phyloP scores from a whole-genome alignment of 75 land plant species.

The Cunninghamia lanceolata region DNA sequence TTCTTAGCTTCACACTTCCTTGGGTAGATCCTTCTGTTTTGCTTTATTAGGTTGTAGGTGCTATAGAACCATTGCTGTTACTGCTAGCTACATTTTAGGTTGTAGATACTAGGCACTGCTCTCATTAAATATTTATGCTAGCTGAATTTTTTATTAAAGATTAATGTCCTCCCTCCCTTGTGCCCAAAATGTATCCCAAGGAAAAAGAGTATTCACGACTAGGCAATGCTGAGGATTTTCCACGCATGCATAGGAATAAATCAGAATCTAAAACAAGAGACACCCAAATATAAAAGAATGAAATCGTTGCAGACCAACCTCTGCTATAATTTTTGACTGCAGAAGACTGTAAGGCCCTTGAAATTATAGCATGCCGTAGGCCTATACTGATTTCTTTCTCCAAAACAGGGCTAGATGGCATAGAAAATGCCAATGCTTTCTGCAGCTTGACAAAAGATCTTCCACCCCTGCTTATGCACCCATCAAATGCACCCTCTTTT shows the following conservation, averaged over 20 bases:
- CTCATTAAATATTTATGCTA: background rate
- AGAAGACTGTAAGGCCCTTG: slow-evolving; percentile 3
- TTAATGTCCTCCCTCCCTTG: background rate
- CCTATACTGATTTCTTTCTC: background rate
- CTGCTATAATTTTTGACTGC: background rate
- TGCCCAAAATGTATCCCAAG: background rate
- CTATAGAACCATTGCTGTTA: background rate
- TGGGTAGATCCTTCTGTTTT: background rate
- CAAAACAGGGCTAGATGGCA: background rate
- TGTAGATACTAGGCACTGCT: background rate
- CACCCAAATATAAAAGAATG: background rate
- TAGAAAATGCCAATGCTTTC: background rate
- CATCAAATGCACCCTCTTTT: slow-evolving; percentile 2
- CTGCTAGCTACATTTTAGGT: background rate
- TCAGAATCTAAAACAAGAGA: background rate
- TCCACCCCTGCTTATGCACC: slow-evolving; percentile 1
- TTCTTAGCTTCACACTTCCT: background rate
- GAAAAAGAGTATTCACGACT: background rate
- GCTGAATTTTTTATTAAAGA: background rate
- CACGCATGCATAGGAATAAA: background rate
- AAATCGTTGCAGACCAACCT: slow-evolving; percentile 3
- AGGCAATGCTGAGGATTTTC: background rate
- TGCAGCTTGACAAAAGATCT: background rate
- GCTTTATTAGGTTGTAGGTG: background rate
- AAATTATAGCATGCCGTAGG: slow-evolving; percentile 4